phyloP scores from a whole-genome alignment of 257 asterid species.

The Fraxinus americana region DNA sequence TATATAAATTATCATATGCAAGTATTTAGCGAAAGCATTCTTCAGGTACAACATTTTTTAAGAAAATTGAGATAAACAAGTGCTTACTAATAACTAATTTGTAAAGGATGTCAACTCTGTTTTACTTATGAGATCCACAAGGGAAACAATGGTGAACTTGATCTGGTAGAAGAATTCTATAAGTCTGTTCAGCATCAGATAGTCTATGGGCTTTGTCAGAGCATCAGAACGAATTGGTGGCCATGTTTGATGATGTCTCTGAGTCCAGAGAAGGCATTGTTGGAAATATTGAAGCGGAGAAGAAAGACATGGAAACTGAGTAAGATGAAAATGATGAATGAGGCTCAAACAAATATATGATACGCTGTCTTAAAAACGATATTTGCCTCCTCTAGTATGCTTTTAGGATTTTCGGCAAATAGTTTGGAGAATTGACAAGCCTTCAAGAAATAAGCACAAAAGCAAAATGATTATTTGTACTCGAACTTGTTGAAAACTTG shows the following conservation, averaged over 20 bases:
- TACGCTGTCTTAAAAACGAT: no score
- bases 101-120: not conserved
- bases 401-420: no score
- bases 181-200: slow-evolving; percentile 81
- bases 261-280: slow-evolving; percentile 69
- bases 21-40: slow-evolving; percentile 13
- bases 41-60: not conserved
- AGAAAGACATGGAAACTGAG: no score
- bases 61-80: not conserved
- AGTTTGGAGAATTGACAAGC: no score
- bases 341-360: no score
- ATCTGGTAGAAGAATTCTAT: slow-evolving; percentile 84
- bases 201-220: slow-evolving; percentile 79
- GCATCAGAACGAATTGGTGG: slow-evolving; percentile 95
- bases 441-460: no score
- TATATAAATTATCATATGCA: not conserved
- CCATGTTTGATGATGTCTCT: slow-evolving; percentile 98
- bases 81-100: not conserved
- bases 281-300: no score
- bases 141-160: slow-evolving; percentile 36
- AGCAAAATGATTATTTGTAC: no score
- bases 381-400: no score
- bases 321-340: no score
- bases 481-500: no score
- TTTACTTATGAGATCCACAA: slow-evolving; percentile 9